These are phyloP conservation scores for Emydomyces testavorans DNA, from an alignment of 2,329 filamentous ascomycete genomes.

Conservation along the genomic window DNA sequence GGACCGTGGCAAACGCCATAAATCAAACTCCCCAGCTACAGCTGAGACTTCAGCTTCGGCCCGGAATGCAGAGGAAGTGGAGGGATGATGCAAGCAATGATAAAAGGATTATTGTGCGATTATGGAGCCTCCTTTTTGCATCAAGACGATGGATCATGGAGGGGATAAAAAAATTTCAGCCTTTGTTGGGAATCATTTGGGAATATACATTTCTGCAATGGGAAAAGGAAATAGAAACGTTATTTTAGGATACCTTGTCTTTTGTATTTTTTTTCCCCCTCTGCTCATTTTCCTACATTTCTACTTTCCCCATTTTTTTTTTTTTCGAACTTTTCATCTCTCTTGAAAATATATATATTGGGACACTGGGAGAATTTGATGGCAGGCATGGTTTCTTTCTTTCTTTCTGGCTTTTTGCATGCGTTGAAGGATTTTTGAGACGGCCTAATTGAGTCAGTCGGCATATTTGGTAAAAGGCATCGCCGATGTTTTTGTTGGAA, in stretches of 20 bases:
- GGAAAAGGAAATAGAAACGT: constrained; percentile 1
- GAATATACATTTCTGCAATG: neutral
- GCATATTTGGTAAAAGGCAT: neutral
- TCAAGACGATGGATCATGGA: constrained; percentile 1
- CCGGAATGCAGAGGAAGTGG: constrained; percentile 31
- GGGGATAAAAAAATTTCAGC: neutral
- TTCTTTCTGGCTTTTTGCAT: no score
- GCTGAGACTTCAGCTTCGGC: constrained; percentile 23
- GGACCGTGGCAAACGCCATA: constrained; percentile 20
- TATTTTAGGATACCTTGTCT: constrained; percentile 5
- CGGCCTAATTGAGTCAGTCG: neutral
- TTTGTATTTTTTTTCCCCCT: neutral
- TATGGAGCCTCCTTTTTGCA: no score
- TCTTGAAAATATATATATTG: constrained; percentile 14
- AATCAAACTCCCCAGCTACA: constrained; percentile 13
- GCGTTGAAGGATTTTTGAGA: no score
- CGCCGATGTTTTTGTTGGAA: no score
- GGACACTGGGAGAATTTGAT: neutral
- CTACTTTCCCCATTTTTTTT: constrained; percentile 10
- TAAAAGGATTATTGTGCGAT: neutral
- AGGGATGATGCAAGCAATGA: constrained; percentile 14
- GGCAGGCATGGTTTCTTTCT: no score
- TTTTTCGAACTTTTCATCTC: constrained; percentile 4
- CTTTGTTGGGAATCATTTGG: neutral
- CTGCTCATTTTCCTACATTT: neutral